These are phyloP conservation scores for Cucumis sativus DNA, from an alignment of 306 rosid species.

Conservation along the genomic window DNA sequence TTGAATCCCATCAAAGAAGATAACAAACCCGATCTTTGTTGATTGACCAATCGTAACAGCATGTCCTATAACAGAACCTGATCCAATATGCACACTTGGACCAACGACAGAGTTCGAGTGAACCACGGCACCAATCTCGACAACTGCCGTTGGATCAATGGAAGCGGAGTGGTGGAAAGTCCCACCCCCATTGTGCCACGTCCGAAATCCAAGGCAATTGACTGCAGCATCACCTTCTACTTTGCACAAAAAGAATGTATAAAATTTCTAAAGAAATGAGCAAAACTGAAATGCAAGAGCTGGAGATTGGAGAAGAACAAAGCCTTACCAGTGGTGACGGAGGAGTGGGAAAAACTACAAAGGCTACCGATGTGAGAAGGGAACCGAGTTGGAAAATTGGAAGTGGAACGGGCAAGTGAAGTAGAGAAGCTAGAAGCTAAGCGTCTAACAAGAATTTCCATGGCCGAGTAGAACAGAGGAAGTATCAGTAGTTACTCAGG, in stretches of 20 bases:
- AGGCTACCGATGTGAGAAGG: not conserved
- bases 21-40: slow-evolving; percentile 45
- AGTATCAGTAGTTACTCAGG: not conserved
- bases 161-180: slow-evolving; percentile 48
- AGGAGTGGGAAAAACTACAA: not conserved
- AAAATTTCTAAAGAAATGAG: not conserved
- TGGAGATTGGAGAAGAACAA: not conserved
- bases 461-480: not conserved
- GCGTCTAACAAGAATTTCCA: not conserved
- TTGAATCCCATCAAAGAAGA: not conserved
- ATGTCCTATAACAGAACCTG: slow-evolving; percentile 78
- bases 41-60: slow-evolving; percentile 53
- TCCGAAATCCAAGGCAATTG: slow-evolving; percentile 24
- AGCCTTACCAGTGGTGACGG: not conserved
- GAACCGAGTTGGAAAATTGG: not conserved
- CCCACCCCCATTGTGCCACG: slow-evolving; percentile 84
- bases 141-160: slow-evolving; percentile 48
- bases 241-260: not conserved
- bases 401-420: not conserved
- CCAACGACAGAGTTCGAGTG: slow-evolving; percentile 56
- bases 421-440: not conserved
- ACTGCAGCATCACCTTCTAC: slow-evolving; percentile 26
- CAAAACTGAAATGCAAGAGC: not conserved
- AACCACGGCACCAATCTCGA: slow-evolving; percentile 70
- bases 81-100: slow-evolving; percentile 40